Evolutionary conservation across 2,329 filamentous ascomycete genomes (phyloP), one percentile per base, ranked within the genome.

Genomic region (Emmonsiellopsis sp.): DNA sequence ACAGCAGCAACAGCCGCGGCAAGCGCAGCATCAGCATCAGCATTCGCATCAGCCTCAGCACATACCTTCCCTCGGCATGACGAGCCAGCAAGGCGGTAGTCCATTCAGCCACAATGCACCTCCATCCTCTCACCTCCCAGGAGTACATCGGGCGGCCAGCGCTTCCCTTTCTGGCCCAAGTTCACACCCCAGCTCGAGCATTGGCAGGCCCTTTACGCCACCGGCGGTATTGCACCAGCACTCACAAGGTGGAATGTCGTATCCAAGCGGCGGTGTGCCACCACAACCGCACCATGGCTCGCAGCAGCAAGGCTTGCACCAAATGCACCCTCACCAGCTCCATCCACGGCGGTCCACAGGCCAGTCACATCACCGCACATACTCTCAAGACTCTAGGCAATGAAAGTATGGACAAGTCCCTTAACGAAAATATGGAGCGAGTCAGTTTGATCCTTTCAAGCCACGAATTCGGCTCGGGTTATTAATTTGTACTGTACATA

Each of bases 201-300:
- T 71, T 26, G 66, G 62, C 11, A 65, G 70, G 38, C 67, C 71
- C 7, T 73, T 68, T 52, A 72, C 70, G 2, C 71, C 71, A n/a
- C 70, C 70, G 1, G 58, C 68, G 5, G 59, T 61, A 15, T 43
- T 71, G 45, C 63, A 67, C 43, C 65, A 64, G 11, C 63, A 61
- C 47, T 61, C 62, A 1, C 54, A 60, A 15, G 56, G 45, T 40
- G 54, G 30, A 8, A 46, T 20, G 20, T 20, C 42, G n/a, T 50
- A 51, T 32, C 13, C 50, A 10, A 44, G 44, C 41, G 26, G 35
- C 8, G 16, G 35, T 31, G 34, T 48, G 37, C 43, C 51, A 47
- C 34, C 51, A 6, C 53, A 54, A 20, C 15, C 47, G 15, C 32
- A 15, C 10, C 44, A 32, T 13, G 51, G 7, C 6, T 32, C 26